phyloP scores from a whole-genome alignment of 108 stramenopile species.

The Schizochytrium sp. region DNA sequence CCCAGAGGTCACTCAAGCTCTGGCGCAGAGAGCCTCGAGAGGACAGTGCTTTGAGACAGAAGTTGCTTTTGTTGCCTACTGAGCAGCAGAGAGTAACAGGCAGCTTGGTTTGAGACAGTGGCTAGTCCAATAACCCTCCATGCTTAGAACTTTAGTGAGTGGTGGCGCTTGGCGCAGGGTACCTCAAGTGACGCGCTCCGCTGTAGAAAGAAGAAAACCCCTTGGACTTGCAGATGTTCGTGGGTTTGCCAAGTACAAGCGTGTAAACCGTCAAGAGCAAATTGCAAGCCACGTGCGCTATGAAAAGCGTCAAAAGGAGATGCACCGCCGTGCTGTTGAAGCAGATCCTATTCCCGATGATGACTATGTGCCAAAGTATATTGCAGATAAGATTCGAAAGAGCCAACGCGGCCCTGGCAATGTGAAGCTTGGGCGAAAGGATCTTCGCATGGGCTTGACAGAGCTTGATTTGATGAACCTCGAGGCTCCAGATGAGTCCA shows the following conservation, averaged over 20 bases:
- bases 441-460: slow-evolving; percentile 18
- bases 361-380: background rate
- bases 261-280: background rate
- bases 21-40: too few species aligned
- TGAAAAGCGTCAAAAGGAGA: background rate
- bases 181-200: background rate
- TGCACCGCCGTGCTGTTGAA: background rate
- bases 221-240: background rate
- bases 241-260: slow-evolving; percentile 29
- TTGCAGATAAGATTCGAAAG: background rate
- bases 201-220: background rate
- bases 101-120: too few species aligned
- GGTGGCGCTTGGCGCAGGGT: background rate
- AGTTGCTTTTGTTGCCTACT: too few species aligned
- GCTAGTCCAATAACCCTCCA: too few species aligned
- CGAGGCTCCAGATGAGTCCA: background rate
- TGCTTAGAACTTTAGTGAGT: background rate
- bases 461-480: slow-evolving; percentile 24
- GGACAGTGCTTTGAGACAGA: too few species aligned
- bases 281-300: background rate
- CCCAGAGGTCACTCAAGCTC: too few species aligned
- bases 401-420: slow-evolving; percentile 15
- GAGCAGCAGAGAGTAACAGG: too few species aligned
- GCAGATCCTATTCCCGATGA: background rate
- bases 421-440: slow-evolving; percentile 2